Conservation (phyloP, 805 yeast species). For the Sugiyamaella chiloensis region DNA sequence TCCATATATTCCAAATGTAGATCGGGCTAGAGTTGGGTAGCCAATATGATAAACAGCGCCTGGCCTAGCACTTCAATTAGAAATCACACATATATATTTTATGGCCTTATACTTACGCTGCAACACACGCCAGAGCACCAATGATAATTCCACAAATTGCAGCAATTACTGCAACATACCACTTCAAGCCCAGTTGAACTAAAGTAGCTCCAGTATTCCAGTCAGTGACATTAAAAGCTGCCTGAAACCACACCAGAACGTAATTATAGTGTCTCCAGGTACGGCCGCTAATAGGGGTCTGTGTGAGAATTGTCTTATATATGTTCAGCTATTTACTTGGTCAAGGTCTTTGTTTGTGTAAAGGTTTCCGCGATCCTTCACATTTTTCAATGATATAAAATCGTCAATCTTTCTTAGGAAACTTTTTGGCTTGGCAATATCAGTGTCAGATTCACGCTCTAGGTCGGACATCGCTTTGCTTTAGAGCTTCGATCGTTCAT, state of each 20-base stretch:
- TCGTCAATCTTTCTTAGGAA: constrained; percentile 19
- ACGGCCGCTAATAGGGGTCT: constrained; percentile 6
- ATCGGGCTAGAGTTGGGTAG: constrained; percentile 19
- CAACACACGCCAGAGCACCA: constrained; percentile 3
- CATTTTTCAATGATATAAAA: not conserved
- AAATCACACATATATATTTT: constrained; percentile 13
- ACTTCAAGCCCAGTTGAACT: constrained; percentile 17
- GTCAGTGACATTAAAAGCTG: constrained; percentile 32
- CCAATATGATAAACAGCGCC: constrained; percentile 21
- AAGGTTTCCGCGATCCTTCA: not conserved
- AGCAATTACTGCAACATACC: constrained; percentile 8
- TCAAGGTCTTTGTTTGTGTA: constrained; percentile 4
- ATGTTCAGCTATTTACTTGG: too few relatives aligned
- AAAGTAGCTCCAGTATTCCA: constrained; percentile 27
- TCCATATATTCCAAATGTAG: constrained; percentile 20
- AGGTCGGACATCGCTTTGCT: too few relatives aligned
- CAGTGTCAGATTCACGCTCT: too few relatives aligned
- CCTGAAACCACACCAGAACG: constrained; percentile 9
- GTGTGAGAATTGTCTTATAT: not conserved
- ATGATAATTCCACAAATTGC: constrained; percentile 6
- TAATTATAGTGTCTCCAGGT: constrained; percentile 10
- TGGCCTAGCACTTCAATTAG: constrained; percentile 17
- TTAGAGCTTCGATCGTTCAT: too few relatives aligned
- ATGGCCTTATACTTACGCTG: constrained; percentile 14
- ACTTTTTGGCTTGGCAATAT: too few relatives aligned